Percentiles rank a stretch among this genome's conserved stretches.
These are phyloP conservation scores for Arthrobotrys pseudoclavata DNA, from an alignment of 2,329 filamentous ascomycete genomes.

Conservation along the genomic window DNA sequence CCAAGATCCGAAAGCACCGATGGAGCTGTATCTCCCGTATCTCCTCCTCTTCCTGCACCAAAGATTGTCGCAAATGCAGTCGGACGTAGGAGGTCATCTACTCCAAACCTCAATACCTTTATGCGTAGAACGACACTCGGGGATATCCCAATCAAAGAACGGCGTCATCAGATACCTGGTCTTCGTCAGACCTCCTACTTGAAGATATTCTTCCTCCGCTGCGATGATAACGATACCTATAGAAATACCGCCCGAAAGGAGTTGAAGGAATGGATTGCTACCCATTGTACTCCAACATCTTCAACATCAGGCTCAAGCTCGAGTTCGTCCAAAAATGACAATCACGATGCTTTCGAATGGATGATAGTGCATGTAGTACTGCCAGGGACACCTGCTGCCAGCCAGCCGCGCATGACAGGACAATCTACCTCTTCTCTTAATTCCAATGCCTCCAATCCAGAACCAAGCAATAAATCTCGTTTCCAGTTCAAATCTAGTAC, in stretches of 20 bases:
- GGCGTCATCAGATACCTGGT: conserved; percentile 94
- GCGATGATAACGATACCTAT: conserved; percentile 96
- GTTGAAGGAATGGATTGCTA: conserved; percentile 91
- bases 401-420: conserved; percentile 76
- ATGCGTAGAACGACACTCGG: conserved; percentile 44
- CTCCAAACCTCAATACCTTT: conserved; percentile 55
- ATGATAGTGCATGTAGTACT: conserved; percentile 92
- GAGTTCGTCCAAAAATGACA: conserved; percentile 78
- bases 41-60: conserved; percentile 17
- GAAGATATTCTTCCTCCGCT: conserved; percentile 88
- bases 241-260: conserved; percentile 82
- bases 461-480: conserved; percentile 75
- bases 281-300: conserved; percentile 74
- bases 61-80: conserved; percentile 29
- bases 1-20: conserved; percentile 65
- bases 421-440: conserved; percentile 66
- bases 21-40: conserved; percentile 61
- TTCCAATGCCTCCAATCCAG: conserved; percentile 67
- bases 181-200: conserved; percentile 92
- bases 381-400: conserved; percentile 84
- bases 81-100: conserved; percentile 56
- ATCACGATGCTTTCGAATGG: conserved; percentile 97
- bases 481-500: conserved; percentile 83
- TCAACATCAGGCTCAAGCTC: conserved; percentile 67
- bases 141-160: conserved; percentile 68